phyloP scores from a whole-genome alignment of 2,329 filamentous ascomycete genomes.

The Stagonosporopsis chrysanthemi region DNA sequence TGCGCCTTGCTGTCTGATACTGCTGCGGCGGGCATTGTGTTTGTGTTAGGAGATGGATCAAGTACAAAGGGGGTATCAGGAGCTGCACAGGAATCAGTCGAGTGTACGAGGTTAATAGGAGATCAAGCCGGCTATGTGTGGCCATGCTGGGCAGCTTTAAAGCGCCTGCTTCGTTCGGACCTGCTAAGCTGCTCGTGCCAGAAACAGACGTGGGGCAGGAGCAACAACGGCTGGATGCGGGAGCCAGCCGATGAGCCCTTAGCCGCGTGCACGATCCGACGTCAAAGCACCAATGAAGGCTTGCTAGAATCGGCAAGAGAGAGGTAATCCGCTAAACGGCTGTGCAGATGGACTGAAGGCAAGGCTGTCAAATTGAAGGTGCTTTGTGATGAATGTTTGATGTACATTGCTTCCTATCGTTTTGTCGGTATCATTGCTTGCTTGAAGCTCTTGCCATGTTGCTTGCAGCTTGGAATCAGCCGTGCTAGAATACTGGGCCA shows the following conservation, averaged over 20 bases:
- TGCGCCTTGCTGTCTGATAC: conserved; percentile 22
- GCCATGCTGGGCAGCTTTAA: conserved; percentile 21
- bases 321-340: neutral
- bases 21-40: conserved; percentile 15
- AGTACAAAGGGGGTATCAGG: neutral
- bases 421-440: neutral
- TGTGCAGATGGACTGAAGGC: neutral
- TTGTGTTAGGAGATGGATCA: neutral
- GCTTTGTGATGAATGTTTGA: neutral
- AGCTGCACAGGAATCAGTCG: conserved; percentile 9
- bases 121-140: conserved; percentile 4
- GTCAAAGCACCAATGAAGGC: conserved; percentile 2
- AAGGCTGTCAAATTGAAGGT: neutral
- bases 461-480: neutral
- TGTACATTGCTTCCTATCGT: neutral
- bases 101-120: neutral
- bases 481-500: neutral
- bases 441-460: neutral
- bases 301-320: conserved; percentile 5
- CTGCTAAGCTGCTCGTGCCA: conserved; percentile 7
- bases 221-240: conserved; percentile 1
- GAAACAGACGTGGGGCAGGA: conserved; percentile 4
- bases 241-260: neutral
- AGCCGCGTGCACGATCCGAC: neutral
- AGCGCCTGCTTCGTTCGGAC: conserved; percentile 7